Conservation (phyloP, 768 basidiomycete genomes). For the Pulveroboletus sp. region DNA sequence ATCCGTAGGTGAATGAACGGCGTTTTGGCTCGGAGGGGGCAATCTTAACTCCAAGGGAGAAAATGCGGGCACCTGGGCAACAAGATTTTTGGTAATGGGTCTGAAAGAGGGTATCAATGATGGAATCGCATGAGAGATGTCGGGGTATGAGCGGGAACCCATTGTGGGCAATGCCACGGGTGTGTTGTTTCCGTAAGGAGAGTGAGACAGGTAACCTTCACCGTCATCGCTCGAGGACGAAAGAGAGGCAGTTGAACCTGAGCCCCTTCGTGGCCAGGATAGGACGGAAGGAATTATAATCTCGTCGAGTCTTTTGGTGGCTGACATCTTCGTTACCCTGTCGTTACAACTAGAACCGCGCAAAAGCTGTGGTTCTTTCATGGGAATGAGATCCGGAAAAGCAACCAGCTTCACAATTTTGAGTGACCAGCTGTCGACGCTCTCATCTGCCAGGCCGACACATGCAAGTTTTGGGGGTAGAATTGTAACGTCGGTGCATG, state of each 20-base stretch:
- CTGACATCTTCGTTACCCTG: slow-evolving; percentile 3
- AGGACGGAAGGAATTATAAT: slow-evolving; percentile 19
- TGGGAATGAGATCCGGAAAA: slow-evolving; percentile 65
- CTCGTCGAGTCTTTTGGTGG: slow-evolving; percentile 8
- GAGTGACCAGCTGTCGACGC: slow-evolving; percentile 65
- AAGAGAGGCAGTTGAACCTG: slow-evolving; percentile 23
- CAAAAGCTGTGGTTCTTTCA: slow-evolving; percentile 10
- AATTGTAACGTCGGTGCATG: slow-evolving; percentile 54
- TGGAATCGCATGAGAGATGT: slow-evolving; percentile 32
- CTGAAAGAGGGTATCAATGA: slow-evolving; percentile 31
- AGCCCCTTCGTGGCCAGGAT: slow-evolving; percentile 18
- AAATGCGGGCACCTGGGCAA: slow-evolving; percentile 32
- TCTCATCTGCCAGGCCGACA: slow-evolving; percentile 67
- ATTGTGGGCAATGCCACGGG: slow-evolving; percentile 31
- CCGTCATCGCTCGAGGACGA: slow-evolving; percentile 36
- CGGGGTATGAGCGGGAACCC: slow-evolving; percentile 41
- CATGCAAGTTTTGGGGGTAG: slow-evolving; percentile 71
- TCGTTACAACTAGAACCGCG: slow-evolving; percentile 1
- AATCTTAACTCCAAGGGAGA: slow-evolving; percentile 22
- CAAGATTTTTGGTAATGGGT: slow-evolving; percentile 35
- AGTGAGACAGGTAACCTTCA: slow-evolving; percentile 58
- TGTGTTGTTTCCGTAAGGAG: slow-evolving; percentile 37
- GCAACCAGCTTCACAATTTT: slow-evolving; percentile 77
- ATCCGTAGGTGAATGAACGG: slow-evolving; percentile 10
- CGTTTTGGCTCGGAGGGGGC: slow-evolving; percentile 6